These are phyloP conservation scores for Echites panduratus DNA, from an alignment of 257 asterid species.

Conservation along the genomic window DNA sequence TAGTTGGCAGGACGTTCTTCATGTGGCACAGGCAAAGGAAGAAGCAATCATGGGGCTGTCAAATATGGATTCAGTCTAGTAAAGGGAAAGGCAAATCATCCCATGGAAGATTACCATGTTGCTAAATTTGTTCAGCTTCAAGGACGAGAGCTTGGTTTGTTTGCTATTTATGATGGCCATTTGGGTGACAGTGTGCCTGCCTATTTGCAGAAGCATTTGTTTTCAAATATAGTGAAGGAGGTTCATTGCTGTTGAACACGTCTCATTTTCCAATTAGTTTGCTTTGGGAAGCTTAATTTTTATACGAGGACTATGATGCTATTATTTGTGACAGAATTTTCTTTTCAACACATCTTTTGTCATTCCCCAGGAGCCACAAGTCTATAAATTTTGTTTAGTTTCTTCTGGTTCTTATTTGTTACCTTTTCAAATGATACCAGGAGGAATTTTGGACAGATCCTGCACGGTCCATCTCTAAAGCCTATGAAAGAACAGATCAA, in stretches of 20 bases:
- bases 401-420: background rate
- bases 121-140: slow-evolving; percentile 63
- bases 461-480: slow-evolving; percentile 48
- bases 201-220: slow-evolving; percentile 76
- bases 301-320: background rate
- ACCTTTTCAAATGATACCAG: slow-evolving; percentile 32
- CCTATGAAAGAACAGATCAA: slow-evolving; percentile 83
- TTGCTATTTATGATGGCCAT: slow-evolving; percentile 89
- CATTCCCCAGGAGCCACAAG: background rate
- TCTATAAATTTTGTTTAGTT: background rate
- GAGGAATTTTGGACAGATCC: slow-evolving; percentile 79
- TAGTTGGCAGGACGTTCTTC: slow-evolving; percentile 54
- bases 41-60: slow-evolving; percentile 46
- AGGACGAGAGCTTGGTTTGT: slow-evolving; percentile 70
- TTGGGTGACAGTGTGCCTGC: slow-evolving; percentile 88
- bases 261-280: background rate
- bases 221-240: slow-evolving; percentile 83
- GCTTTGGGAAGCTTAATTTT: background rate
- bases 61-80: slow-evolving; percentile 76
- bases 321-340: background rate
- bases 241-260: slow-evolving; percentile 30
- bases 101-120: slow-evolving; percentile 97
- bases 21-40: slow-evolving; percentile 69
- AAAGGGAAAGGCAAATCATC: slow-evolving; percentile 90
- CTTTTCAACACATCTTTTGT: background rate